Evolutionary conservation across 2,329 filamentous ascomycete species (phyloP), one percentile per base, ranked within the genome.

Genomic region (Diaporthe sp.): DNA sequence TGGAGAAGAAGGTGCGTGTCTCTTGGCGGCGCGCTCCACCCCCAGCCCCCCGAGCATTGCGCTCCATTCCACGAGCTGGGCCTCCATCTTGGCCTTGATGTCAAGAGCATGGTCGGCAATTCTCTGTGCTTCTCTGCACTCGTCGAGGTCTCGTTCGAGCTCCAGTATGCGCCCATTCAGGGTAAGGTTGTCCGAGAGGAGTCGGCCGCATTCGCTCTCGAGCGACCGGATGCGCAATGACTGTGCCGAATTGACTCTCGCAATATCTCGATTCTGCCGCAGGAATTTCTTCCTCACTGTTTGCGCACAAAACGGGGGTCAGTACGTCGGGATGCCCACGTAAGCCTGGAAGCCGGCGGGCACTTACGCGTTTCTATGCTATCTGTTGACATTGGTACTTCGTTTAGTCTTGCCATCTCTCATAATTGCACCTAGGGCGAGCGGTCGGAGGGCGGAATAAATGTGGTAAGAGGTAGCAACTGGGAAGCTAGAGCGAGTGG

Each of bases 251-350:
- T 97, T 97, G 80, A 90, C 91, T 82, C 92, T 92, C 77, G 94
- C 94, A 78, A 97, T 93, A 81, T 97, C 94, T 84, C 94, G 91
- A 82, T 97, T 97, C 83, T 97, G 95, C 73, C 94, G 91, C 80
- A 96, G 87, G 82, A 96, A 95, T 82, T 93, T 92, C 81, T 93
- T 91, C 82, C 94, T 94, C 76, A 96, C 94, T 96, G 80, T 28
- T 60, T 28, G 34, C n/a, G 60, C 13, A 28, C 9, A 28, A 72
- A 57, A 4, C 25, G 20, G 17, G 9, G 77, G 77, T 74, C 76
- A 78, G 74, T 79, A 77, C 79, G 77, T 79, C 44, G 60, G 55
- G 51, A 55, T 49, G 44, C 25, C 65, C 57, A 39, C 28, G 57
- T 49, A 55, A 60, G 57, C 51, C 77, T 65, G n/a, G 22, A 72